Percentiles rank a stretch among this genome's conserved stretches.
These are phyloP conservation scores for Myxozyma neglecta DNA, from an alignment of 805 yeast species.

Conservation along the genomic window DNA sequence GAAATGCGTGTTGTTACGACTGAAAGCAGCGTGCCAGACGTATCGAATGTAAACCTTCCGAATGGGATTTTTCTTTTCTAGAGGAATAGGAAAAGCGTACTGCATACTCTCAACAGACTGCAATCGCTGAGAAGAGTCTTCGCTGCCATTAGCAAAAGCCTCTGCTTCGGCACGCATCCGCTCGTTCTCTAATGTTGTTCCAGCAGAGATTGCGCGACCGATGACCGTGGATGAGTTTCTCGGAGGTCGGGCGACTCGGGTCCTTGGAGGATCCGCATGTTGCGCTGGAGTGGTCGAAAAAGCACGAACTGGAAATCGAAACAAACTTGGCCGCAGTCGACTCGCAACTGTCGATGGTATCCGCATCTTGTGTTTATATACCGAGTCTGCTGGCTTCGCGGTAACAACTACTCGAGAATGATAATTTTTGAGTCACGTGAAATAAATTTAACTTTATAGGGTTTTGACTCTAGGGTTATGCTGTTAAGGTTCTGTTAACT, in stretches of 20 bases:
- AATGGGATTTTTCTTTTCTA: constrained; percentile 1
- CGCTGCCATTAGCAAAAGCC: neutral
- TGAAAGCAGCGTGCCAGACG: constrained; percentile 72
- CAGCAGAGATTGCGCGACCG: constrained; percentile 1
- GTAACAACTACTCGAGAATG: neutral
- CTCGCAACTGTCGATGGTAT: neutral
- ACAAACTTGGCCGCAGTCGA: neutral
- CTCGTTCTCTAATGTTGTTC: neutral
- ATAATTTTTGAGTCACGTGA: no score
- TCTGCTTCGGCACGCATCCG: neutral
- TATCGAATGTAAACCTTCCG: constrained; percentile 52
- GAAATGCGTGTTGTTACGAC: constrained; percentile 78
- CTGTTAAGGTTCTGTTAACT: no score
- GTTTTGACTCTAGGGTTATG: no score
- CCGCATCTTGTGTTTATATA: neutral
- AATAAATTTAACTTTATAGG: no score
- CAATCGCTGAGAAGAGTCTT: neutral
- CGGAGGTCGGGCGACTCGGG: neutral
- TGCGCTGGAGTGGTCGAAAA: neutral
- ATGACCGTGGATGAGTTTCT: neutral
- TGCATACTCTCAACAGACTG: neutral
- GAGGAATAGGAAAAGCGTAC: constrained; percentile 3
- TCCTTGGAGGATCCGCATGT: neutral
- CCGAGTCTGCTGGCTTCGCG: neutral
- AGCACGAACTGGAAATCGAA: neutral